These are phyloP conservation scores for Aspergillus oerlinghausenensis DNA, from an alignment of 2,329 filamentous ascomycete genomes.

Conservation along the genomic window DNA sequence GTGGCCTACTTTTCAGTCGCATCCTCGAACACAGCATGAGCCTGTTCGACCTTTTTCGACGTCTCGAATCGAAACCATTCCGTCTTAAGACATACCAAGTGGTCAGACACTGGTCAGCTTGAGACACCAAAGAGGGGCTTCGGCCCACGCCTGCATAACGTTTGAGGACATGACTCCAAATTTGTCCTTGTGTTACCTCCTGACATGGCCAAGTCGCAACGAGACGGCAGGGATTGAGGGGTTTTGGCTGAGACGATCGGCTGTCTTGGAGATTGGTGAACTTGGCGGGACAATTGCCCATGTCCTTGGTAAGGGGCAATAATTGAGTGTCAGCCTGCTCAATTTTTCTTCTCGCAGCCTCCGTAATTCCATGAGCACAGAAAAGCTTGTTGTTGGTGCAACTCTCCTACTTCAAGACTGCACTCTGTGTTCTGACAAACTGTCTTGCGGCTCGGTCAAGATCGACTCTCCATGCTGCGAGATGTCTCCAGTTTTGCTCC, in stretches of 20 bases:
- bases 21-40: neutral
- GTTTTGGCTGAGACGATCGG: neutral
- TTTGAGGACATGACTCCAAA: constrained; percentile 6
- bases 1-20: neutral
- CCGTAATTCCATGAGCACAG: neutral
- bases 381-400: neutral
- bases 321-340: neutral
- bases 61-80: neutral
- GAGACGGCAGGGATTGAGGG: constrained; percentile 3
- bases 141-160: neutral
- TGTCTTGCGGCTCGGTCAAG: neutral
- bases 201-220: constrained; percentile 8
- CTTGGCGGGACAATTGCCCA: neutral
- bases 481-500: neutral
- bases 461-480: neutral
- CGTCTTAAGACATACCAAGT: neutral
- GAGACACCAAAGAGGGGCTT: neutral
- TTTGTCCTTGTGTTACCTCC: constrained; percentile 13
- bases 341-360: neutral
- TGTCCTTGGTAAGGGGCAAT: neutral
- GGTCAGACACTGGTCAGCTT: neutral
- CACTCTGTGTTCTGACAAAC: neutral
- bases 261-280: neutral
- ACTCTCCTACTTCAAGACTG: too few relatives aligned
- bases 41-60: neutral